Percentiles rank a stretch among this genome's conserved stretches.
Evolutionary conservation across 495 filamentous ascomycete genomes (phyloP).

Genomic region (Cercophora scortea): DNA sequence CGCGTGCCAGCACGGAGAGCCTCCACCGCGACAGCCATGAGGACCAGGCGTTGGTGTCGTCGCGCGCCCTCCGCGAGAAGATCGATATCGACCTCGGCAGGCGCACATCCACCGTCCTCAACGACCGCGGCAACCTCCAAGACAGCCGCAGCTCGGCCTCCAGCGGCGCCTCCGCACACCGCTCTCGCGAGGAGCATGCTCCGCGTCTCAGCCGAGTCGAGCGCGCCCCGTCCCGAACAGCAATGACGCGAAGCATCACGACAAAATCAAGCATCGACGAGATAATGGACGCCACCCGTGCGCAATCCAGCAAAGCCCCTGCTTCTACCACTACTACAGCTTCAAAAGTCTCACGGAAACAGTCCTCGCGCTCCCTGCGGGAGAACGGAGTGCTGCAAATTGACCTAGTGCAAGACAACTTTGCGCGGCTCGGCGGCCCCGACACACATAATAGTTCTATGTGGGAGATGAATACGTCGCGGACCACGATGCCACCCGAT

Average conservation of each 20-base stretch:
- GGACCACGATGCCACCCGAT: conserved; percentile 48
- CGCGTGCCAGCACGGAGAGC: conserved; percentile 4
- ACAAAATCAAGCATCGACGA: neutral
- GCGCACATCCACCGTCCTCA: conserved; percentile 9
- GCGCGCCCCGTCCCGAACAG: neutral
- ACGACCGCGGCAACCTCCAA: conserved; percentile 19
- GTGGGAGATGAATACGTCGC: conserved; percentile 27
- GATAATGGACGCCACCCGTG: neutral
- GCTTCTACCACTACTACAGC: neutral
- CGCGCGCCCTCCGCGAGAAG: conserved; percentile 20
- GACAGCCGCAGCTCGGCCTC: conserved; percentile 18
- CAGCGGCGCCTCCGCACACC: conserved; percentile 4
- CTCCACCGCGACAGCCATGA: conserved; percentile 8
- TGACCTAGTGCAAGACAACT: conserved; percentile 35
- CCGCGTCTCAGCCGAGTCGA: neutral
- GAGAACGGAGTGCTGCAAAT: conserved; percentile 16
- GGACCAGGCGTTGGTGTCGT: conserved; percentile 15
- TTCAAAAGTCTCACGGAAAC: neutral
- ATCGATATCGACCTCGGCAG: conserved; percentile 20
- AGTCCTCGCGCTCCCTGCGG: neutral
- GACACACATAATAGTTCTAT: conserved; percentile 19
- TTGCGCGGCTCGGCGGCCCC: conserved; percentile 27
- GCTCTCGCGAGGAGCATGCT: conserved; percentile 2
- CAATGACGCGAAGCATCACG: neutral
- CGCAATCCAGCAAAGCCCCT: too few relatives aligned